phyloP scores from a whole-genome alignment of 495 filamentous ascomycete genomes.

The Thermochaetoides thermophila region DNA sequence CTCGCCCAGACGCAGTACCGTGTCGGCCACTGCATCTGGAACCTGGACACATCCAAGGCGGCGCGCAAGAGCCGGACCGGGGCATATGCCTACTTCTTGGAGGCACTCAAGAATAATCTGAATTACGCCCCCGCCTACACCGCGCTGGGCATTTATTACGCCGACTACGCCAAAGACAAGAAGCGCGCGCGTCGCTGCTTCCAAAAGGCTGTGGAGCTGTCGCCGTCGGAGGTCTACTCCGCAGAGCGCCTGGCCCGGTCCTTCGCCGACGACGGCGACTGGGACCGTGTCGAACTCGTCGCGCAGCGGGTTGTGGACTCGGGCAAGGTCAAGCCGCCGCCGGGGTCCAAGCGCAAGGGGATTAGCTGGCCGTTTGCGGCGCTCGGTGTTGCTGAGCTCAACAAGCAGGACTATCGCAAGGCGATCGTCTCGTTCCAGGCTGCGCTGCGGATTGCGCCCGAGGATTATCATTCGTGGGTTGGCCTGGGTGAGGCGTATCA shows the following conservation, averaged over 20 bases:
- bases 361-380: conserved; percentile 96
- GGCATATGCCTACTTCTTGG: conserved; percentile 71
- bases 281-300: conserved; percentile 89
- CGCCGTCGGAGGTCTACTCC: conserved; percentile 69
- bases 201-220: conserved; percentile 92
- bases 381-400: conserved; percentile 88
- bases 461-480: conserved; percentile 89
- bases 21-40: conserved; percentile 81
- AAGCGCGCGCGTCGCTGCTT: conserved; percentile 78
- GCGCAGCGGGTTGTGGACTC: conserved; percentile 86
- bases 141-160: conserved; percentile 86
- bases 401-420: conserved; percentile 77
- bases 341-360: conserved; percentile 78
- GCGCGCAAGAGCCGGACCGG: conserved; percentile 58
- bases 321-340: conserved; percentile 72
- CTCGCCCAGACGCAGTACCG: conserved; percentile 74
- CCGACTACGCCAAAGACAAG: conserved; percentile 77
- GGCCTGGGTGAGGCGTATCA: conserved; percentile 93
- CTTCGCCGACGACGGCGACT: conserved; percentile 82
- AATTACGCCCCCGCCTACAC: conserved; percentile 90
- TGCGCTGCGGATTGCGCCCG: conserved; percentile 67
- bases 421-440: conserved; percentile 84
- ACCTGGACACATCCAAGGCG: conserved; percentile 50
- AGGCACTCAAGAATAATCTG: conserved; percentile 70
- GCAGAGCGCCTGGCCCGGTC: conserved; percentile 72